Evolutionary conservation across 495 filamentous ascomycete genomes (phyloP).

Genomic region (Thermochaetoides thermophila): DNA sequence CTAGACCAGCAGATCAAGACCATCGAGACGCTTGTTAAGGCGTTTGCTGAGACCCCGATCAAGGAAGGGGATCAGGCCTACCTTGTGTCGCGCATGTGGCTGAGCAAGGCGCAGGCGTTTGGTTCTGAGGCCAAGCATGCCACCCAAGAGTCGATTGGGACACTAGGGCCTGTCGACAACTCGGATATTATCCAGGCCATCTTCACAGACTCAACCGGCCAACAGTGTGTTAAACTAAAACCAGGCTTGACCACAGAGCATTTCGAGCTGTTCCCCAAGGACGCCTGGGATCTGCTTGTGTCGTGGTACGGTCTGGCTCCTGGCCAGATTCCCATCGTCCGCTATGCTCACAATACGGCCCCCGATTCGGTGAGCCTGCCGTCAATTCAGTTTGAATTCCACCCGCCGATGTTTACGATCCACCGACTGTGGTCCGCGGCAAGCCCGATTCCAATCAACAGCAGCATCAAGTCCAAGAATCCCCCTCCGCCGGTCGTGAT

Average conservation of each 20-base stretch:
- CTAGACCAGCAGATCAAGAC: constrained; percentile 65
- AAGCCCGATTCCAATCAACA: constrained; percentile 38
- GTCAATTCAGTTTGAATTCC: constrained; percentile 68
- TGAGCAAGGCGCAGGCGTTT: constrained; percentile 56
- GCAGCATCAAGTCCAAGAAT: constrained; percentile 41
- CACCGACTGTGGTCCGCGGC: constrained; percentile 54
- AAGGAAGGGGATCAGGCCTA: constrained; percentile 61
- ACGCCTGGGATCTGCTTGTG: constrained; percentile 68
- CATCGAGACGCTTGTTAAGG: constrained; percentile 47
- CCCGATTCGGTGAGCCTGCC: constrained; percentile 34
- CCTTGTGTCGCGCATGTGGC: constrained; percentile 66
- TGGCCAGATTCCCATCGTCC: constrained; percentile 56
- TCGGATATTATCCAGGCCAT: constrained; percentile 46
- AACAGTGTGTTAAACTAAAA: constrained; percentile 61
- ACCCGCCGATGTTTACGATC: constrained; percentile 77
- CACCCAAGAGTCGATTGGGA: constrained; percentile 42
- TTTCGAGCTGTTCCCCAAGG: constrained; percentile 60
- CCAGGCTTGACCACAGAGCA: constrained; percentile 54
- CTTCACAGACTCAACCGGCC: constrained; percentile 27
- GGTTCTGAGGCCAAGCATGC: constrained; percentile 38
- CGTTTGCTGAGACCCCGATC: constrained; percentile 34
- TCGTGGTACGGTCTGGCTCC: constrained; percentile 66
- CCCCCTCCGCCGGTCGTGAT: constrained; percentile 45
- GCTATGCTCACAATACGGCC: constrained; percentile 63
- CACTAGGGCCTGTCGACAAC: constrained; percentile 79